Evolutionary conservation across 352 stramenopile species (phyloP), one percentile per base, ranked within the genome.

Genomic region (Plasmopara viticola): DNA sequence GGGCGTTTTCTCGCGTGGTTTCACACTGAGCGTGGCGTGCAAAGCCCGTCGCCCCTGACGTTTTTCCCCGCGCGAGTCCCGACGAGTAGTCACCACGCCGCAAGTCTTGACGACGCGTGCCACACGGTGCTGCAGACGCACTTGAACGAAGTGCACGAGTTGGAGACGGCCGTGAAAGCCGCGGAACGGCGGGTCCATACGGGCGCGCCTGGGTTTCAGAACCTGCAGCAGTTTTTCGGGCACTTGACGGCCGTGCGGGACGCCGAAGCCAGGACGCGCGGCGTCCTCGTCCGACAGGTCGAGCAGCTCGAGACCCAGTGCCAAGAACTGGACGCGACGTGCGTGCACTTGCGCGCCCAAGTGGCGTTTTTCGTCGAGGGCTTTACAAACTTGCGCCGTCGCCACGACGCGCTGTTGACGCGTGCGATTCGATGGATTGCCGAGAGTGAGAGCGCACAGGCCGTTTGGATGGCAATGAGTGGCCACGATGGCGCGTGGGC

Each of bases 321-420:
- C 10, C 31, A 25, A 1, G 20, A 25, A 25, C 20, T 25, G 20
- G 20, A 25, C 20, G 20, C 20, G 20, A 25, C 20, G 20, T 25
- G 20, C 20, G 20, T 86, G 14, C 78, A 87, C 43, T 89, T 76
- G 0, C 66, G 74, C 15, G 60, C 45, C 3, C 80, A 91, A 50
- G 72, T 91, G 39, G 76, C 79, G 28, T 89, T 91, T 64, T 91
- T 91, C 40, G 72, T 91, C 30, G 68, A 86, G 2, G 80, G 80
- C 1, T 89, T 87, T 35, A 77, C 75, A 10, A 86, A 87, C 34
- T 42, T 91, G 15, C 57, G 80, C 2, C 55, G 63, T n/a, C 72
- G 78, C 14, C 80, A 89, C 53, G 80, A 91, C 35, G 68, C 70
- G 2, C 47, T 89, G 6, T 41, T 91, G 5, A 73, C 68, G 10